Percentiles rank a stretch among this genome's conserved stretches.
phyloP scores from a whole-genome alignment of 768 basidiomycete genomes.

The Sistotremastrum suecicum region DNA sequence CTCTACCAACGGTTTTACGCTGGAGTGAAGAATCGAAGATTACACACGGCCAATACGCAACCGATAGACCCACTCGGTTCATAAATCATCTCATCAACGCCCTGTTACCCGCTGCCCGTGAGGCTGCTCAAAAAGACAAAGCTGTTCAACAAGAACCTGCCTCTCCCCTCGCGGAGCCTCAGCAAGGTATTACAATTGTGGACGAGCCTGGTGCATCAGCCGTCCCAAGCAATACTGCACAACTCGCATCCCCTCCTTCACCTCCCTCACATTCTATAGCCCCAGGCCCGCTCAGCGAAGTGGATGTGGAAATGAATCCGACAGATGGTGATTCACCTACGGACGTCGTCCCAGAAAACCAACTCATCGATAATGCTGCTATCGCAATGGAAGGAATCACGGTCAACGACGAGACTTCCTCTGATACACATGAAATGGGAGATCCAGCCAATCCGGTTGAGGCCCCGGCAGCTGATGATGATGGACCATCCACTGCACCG shows the following conservation, averaged over 20 bases:
- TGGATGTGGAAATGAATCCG: not conserved
- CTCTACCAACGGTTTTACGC: slow-evolving; percentile 67
- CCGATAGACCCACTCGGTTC: slow-evolving; percentile 52
- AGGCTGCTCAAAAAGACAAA: slow-evolving; percentile 32
- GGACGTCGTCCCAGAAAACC: not conserved
- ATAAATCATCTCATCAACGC: slow-evolving; percentile 58
- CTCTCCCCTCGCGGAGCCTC: too few relatives aligned
- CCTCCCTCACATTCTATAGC: too few relatives aligned
- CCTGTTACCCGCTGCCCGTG: slow-evolving; percentile 67
- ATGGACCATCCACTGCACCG: slow-evolving; percentile 22
- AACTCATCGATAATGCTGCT: too few relatives aligned
- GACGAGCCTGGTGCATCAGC: too few relatives aligned
- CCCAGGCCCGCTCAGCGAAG: not conserved
- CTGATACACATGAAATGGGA: not conserved
- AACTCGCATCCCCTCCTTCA: too few relatives aligned
- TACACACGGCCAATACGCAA: slow-evolving; percentile 58
- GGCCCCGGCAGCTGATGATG: too few relatives aligned
- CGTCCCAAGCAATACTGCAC: too few relatives aligned
- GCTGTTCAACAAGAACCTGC: slow-evolving; percentile 12
- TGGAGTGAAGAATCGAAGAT: slow-evolving; percentile 86
- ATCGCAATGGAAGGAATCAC: not conserved
- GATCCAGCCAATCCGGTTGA: not conserved
- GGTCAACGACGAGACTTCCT: slow-evolving; percentile 4
- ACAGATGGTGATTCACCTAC: not conserved
- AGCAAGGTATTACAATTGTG: too few relatives aligned